phyloP scores from a whole-genome alignment of 1,139 yeast genomes.

The Candida sp. region DNA sequence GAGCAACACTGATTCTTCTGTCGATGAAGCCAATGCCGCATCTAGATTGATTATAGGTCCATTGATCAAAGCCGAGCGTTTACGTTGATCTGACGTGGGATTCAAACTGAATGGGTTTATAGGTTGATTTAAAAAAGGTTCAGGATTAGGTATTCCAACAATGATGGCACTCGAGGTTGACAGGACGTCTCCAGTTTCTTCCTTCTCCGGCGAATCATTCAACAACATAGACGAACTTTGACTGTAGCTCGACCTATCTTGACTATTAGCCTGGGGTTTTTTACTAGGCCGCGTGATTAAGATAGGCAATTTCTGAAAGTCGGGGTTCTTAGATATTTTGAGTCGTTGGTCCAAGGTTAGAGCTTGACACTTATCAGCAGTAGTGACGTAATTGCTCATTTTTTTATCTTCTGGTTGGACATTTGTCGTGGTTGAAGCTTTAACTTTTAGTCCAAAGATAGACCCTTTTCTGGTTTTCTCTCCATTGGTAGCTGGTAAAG shows the following conservation, averaged over 20 bases:
- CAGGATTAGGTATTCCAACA: slow-evolving; percentile 45
- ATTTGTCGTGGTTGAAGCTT: slow-evolving; percentile 12
- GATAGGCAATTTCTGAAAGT: slow-evolving; percentile 30
- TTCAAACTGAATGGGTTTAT: slow-evolving; percentile 43
- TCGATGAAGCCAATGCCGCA: slow-evolving; percentile 48
- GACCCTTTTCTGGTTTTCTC: slow-evolving; percentile 29
- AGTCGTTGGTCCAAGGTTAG: slow-evolving; percentile 34
- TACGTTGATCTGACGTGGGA: slow-evolving; percentile 72
- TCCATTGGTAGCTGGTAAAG: slow-evolving; percentile 1
- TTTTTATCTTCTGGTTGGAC: slow-evolving; percentile 12
- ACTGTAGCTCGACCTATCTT: slow-evolving; percentile 27
- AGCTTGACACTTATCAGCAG: slow-evolving; percentile 31
- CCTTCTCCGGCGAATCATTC: slow-evolving; percentile 16
- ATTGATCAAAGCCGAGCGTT: slow-evolving; percentile 70
- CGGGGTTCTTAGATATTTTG: slow-evolving; percentile 25
- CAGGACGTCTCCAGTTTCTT: slow-evolving; percentile 17
- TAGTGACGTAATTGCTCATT: slow-evolving; percentile 19
- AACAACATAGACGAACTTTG: slow-evolving; percentile 36
- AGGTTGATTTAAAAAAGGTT: slow-evolving; percentile 29
- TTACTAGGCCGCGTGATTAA: slow-evolving; percentile 36
- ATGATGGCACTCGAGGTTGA: slow-evolving; percentile 33
- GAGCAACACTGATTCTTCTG: slow-evolving; percentile 54
- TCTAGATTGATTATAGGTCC: slow-evolving; percentile 90
- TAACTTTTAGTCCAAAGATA: slow-evolving; percentile 40
- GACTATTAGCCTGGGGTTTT: slow-evolving; percentile 8